A percentile compares a stretch with the other conserved stretches of the same genome.
Evolutionary conservation across 148 eudicot genomes (phyloP).

Genomic region (Rhododendron mucronatum): DNA sequence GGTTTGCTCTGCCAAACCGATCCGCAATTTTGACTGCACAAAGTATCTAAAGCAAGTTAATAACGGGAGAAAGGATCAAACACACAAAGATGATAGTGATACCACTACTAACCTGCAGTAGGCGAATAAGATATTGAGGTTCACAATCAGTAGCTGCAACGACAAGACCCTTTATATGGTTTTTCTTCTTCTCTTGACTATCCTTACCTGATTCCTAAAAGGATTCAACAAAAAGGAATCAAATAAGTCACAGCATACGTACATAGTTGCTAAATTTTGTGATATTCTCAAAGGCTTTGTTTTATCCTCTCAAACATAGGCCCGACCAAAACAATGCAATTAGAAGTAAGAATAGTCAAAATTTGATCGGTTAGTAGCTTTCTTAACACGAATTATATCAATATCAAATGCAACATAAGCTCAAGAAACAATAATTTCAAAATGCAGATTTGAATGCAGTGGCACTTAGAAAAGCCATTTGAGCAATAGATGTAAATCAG

Average conservation of each 20-base stretch:
- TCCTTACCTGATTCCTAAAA: slow-evolving; percentile 78
- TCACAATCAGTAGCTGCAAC: slow-evolving; percentile 96
- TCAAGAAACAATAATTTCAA: background rate
- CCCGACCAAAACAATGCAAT: background rate
- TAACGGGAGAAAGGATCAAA: background rate
- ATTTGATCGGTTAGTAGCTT: background rate
- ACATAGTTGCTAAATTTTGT: background rate
- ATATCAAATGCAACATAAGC: background rate
- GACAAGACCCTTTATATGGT: slow-evolving; percentile 71
- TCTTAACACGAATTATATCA: background rate
- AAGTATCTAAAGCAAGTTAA: slow-evolving; percentile 16
- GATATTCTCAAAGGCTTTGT: background rate
- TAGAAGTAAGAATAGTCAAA: background rate
- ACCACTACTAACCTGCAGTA: slow-evolving; percentile 59
- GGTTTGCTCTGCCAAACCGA: slow-evolving; percentile 94
- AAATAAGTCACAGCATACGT: background rate
- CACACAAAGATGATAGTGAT: background rate
- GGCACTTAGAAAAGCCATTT: background rate
- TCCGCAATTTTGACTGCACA: slow-evolving; percentile 77
- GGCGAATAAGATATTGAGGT: slow-evolving; percentile 85
- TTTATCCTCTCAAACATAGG: slow-evolving; percentile 3
- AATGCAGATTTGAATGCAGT: background rate
- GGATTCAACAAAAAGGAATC: slow-evolving; percentile 2
- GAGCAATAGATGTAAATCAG: background rate
- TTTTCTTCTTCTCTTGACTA: slow-evolving; percentile 91